Percentiles rank a stretch among this genome's conserved stretches.
Evolutionary conservation across 2,329 filamentous ascomycete species (phyloP).

Genomic region (Biscogniauxia marginata): DNA sequence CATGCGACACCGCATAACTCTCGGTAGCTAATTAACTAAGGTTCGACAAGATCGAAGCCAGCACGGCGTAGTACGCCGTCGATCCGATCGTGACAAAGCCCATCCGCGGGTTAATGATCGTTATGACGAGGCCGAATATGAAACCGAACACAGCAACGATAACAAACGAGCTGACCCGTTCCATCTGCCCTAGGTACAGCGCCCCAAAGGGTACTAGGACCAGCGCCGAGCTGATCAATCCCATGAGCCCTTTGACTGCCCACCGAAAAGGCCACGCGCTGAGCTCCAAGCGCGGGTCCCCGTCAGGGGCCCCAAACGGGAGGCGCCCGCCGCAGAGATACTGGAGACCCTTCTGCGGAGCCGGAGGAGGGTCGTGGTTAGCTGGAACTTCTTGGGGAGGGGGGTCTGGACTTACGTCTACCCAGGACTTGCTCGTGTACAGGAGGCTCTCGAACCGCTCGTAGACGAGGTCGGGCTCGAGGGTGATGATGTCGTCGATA

Average conservation of each 20-base stretch:
- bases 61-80: slow-evolving; percentile 19
- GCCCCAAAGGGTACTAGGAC: slow-evolving; percentile 14
- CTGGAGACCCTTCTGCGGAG: slow-evolving; percentile 7
- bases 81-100: slow-evolving; percentile 13
- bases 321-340: slow-evolving; percentile 1
- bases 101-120: slow-evolving; percentile 10
- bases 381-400: neutral
- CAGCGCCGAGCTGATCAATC: slow-evolving; percentile 3
- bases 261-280: slow-evolving; percentile 6
- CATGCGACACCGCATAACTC: no score
- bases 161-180: slow-evolving; percentile 3
- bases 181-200: slow-evolving; percentile 9
- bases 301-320: neutral
- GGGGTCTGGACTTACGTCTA: slow-evolving; percentile 6
- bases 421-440: neutral
- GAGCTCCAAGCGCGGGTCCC: slow-evolving; percentile 7
- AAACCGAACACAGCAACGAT: slow-evolving; percentile 10
- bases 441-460: slow-evolving; percentile 17
- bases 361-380: neutral
- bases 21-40: neutral
- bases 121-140: slow-evolving; percentile 11
- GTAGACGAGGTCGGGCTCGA: slow-evolving; percentile 13
- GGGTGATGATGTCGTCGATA: slow-evolving; percentile 18
- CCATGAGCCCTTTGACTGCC: slow-evolving; percentile 2
- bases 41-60: slow-evolving; percentile 14